Evolutionary conservation across 1,139 yeast genomes (phyloP).

Genomic region (Debaryomyces nepalensis): DNA sequence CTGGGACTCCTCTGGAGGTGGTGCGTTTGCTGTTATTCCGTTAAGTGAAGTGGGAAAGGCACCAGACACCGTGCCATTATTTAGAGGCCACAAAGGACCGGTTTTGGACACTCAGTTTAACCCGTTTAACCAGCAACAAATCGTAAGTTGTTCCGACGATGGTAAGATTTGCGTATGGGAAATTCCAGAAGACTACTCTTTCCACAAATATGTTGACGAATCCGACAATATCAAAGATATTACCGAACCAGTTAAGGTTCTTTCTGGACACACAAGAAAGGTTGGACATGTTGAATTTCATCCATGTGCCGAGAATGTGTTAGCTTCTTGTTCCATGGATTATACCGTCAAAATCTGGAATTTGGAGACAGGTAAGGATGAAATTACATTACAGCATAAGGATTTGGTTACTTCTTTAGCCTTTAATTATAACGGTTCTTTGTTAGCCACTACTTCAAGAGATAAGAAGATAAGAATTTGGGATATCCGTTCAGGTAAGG

Average conservation of each 20-base stretch:
- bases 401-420: slow-evolving; percentile 90
- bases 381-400: slow-evolving; percentile 77
- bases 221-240: slow-evolving; percentile 72
- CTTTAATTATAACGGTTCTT: slow-evolving; percentile 86
- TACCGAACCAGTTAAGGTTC: slow-evolving; percentile 63
- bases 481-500: slow-evolving; percentile 79
- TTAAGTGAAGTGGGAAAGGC: slow-evolving; percentile 86
- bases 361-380: slow-evolving; percentile 71
- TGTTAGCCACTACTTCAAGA: slow-evolving; percentile 88
- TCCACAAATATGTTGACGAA: slow-evolving; percentile 61
- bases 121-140: slow-evolving; percentile 77
- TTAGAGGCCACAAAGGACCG: slow-evolving; percentile 94
- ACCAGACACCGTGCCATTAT: slow-evolving; percentile 90
- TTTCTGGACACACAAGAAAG: slow-evolving; percentile 88
- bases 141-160: slow-evolving; percentile 91
- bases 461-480: slow-evolving; percentile 89
- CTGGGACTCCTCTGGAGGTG: slow-evolving; percentile 97
- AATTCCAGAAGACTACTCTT: slow-evolving; percentile 79
- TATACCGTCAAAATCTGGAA: slow-evolving; percentile 93
- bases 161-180: slow-evolving; percentile 87
- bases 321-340: slow-evolving; percentile 91
- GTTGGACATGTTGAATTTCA: slow-evolving; percentile 93
- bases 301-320: slow-evolving; percentile 82
- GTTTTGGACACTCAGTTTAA: slow-evolving; percentile 94
- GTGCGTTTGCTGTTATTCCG: slow-evolving; percentile 94